phyloP scores from a whole-genome alignment of 768 basidiomycete species.

The Boletus edulis region DNA sequence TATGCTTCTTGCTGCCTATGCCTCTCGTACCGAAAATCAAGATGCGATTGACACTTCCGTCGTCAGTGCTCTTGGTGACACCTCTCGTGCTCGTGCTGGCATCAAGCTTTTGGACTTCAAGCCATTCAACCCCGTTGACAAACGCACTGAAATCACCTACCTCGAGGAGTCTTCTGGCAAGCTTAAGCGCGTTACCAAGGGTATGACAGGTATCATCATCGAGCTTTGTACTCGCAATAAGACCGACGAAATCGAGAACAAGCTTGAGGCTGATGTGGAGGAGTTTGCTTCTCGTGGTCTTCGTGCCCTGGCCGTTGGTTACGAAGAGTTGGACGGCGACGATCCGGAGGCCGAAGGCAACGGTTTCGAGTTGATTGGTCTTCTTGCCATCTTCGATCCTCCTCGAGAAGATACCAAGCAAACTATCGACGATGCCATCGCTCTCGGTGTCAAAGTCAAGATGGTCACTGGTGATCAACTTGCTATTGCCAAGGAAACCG shows the following conservation, averaged over 20 bases:
- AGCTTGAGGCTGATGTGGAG: slow-evolving; percentile 92
- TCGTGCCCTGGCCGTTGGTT: slow-evolving; percentile 92
- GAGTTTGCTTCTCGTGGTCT: slow-evolving; percentile 96
- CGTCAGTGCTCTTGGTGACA: slow-evolving; percentile 73
- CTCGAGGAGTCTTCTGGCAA: slow-evolving; percentile 91
- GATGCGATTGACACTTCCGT: slow-evolving; percentile 94
- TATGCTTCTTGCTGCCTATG: slow-evolving; percentile 91
- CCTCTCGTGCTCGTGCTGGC: slow-evolving; percentile 74
- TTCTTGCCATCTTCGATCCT: slow-evolving; percentile 96
- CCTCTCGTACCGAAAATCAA: slow-evolving; percentile 98
- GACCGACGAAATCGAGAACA: slow-evolving; percentile 87
- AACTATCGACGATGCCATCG: slow-evolving; percentile 95
- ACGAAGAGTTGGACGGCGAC: slow-evolving; percentile 85
- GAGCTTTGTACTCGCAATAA: slow-evolving; percentile 98
- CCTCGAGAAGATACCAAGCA: slow-evolving; percentile 98
- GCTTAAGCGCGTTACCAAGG: slow-evolving; percentile 98
- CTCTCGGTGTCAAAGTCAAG: slow-evolving; percentile 97
- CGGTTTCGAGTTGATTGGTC: slow-evolving; percentile 96
- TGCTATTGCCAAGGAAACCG: slow-evolving; percentile 99
- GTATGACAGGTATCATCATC: slow-evolving; percentile 99
- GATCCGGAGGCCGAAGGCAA: slow-evolving; percentile 87
- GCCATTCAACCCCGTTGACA: slow-evolving; percentile 99
- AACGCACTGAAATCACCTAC: slow-evolving; percentile 99
- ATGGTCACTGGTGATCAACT: slow-evolving; percentile 99
- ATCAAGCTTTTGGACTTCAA: slow-evolving; percentile 99